Evolutionary conservation across 139 green algal genomes (phyloP).

Genomic region (Monoraphidium neglectum): DNA sequence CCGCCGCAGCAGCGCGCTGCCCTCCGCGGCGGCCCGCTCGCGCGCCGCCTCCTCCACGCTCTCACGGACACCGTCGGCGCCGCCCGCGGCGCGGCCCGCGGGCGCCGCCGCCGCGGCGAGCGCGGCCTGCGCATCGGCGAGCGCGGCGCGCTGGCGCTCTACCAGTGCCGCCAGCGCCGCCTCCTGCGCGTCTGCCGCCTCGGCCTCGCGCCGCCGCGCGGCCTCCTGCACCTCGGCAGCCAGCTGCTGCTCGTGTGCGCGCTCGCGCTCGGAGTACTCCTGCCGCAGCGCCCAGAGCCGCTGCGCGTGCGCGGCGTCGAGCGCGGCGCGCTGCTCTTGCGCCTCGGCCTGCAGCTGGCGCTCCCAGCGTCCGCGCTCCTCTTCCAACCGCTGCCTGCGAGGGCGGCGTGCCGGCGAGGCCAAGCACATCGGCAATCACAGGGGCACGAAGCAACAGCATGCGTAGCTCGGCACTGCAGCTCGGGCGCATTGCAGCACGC

Average conservation of each 20-base stretch:
- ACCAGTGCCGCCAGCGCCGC: conserved; percentile 7
- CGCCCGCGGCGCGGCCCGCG: background rate
- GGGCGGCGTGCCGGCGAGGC: too few species aligned
- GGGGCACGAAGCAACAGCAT: too few species aligned
- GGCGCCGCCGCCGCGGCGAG: background rate
- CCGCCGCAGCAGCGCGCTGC: background rate
- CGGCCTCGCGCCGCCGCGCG: conserved; percentile 16
- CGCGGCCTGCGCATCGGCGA: background rate
- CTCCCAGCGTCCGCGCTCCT: conserved; percentile 22
- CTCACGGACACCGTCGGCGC: background rate
- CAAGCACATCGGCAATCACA: too few species aligned
- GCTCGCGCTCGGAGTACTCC: conserved; percentile 29
- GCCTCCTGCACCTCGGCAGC: conserved; percentile 6
- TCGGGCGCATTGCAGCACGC: too few species aligned
- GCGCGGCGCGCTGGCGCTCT: background rate
- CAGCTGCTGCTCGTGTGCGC: conserved; percentile 16
- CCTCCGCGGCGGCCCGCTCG: background rate
- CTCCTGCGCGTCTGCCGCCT: conserved; percentile 18
- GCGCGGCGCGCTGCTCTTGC: conserved; percentile 14
- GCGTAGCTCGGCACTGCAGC: too few species aligned
- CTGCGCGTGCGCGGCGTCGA: conserved; percentile 28
- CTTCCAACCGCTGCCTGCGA: conserved; percentile 19
- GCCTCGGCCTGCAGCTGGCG: conserved; percentile 16
- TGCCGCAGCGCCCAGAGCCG: conserved; percentile 35
- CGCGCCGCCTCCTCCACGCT: background rate